These are phyloP conservation scores for button mushroom (Agaricus bisporus) DNA, from an alignment of 768 basidiomycete species.

Conservation along the genomic window DNA sequence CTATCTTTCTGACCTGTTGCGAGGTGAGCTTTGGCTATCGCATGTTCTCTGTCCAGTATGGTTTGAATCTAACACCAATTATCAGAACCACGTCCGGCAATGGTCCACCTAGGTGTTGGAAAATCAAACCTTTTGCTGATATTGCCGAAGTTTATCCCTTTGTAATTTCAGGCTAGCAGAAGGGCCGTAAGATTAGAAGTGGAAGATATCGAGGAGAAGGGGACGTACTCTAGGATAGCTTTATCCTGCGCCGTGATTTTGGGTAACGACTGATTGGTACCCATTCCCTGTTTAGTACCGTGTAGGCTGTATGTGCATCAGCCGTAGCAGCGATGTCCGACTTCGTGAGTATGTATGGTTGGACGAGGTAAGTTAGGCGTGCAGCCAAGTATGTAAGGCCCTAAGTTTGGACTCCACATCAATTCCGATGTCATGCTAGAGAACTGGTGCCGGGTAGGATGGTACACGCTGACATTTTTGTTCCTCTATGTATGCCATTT, in stretches of 20 bases:
- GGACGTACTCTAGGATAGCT: slow-evolving; percentile 86
- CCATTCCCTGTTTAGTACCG: slow-evolving; percentile 37
- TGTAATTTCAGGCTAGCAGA: slow-evolving; percentile 82
- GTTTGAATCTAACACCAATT: slow-evolving; percentile 61
- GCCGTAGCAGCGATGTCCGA: not conserved
- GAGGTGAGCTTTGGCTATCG: slow-evolving; percentile 82
- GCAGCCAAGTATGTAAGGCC: too few relatives aligned
- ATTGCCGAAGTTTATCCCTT: slow-evolving; percentile 91
- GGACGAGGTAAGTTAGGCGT: not conserved
- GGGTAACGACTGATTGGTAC: slow-evolving; percentile 65
- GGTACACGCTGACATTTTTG: too few relatives aligned
- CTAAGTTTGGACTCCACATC: too few relatives aligned
- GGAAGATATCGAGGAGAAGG: slow-evolving; percentile 6
- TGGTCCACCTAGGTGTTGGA: not conserved
- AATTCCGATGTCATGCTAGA: too few relatives aligned
- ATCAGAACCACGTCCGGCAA: not conserved
- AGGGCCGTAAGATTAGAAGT: slow-evolving; percentile 9
- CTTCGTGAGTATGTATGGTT: not conserved
- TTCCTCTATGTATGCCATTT: too few relatives aligned
- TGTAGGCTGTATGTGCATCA: not conserved
- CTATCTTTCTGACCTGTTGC: slow-evolving; percentile 78
- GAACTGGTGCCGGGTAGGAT: too few relatives aligned
- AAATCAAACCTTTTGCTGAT: slow-evolving; percentile 78
- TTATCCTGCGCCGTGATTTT: slow-evolving; percentile 92
- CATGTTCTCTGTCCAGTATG: slow-evolving; percentile 81